Evolutionary conservation across 768 basidiomycete genomes (phyloP), one percentile per base, ranked within the genome.

Genomic region (Tremella fuciformis): DNA sequence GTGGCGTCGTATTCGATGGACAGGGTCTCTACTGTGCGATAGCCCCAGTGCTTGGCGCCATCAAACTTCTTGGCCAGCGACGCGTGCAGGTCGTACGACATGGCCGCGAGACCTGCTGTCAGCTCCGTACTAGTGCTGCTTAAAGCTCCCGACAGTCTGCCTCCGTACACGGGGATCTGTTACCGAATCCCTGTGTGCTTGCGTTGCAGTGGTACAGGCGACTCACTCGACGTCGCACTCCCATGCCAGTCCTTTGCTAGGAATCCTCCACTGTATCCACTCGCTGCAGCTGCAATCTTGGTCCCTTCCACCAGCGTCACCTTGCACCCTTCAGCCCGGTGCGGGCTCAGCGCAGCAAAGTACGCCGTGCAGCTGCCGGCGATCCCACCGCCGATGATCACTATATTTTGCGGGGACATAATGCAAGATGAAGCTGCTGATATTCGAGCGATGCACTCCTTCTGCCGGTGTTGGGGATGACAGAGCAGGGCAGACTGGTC

Each of bases 311-410:
- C 85, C 53, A 94, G 75, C 8, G 90, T 78, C 15, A 84, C 79
- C n/a, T 58, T 64, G 16, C 66, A 50, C 2, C 53, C 63, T 8
- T 64, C 53, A 0, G 76, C 60, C 8, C 62, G 60, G 25, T 63
- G 60, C 18, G 73, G 55, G 8, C 75, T 73, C 46, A 65, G 66
- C 13, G 86, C 78, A 52, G 90, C 80, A 75, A 88, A 91, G 79
- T 88, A 91, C 13, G 89, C 89, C 0, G 86, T 88, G 0, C 86
- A 86, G 58, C 86, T 85, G 8, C 91, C 91, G 40, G 91, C 87
- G 64, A 92, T 91, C 0, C 91, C 91, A 19, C 86, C 91, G 24
- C 91, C 90, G 60, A 93, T 81, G 59, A 93, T 83, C 26, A 88
- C 82, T 54, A 92, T 85, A 50, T 78, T 60, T 41, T 59, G 55